Base-by-base conservation (phyloP, 1,284 basidiomycete genomes). In the Amylostereum areolatum region DNA sequence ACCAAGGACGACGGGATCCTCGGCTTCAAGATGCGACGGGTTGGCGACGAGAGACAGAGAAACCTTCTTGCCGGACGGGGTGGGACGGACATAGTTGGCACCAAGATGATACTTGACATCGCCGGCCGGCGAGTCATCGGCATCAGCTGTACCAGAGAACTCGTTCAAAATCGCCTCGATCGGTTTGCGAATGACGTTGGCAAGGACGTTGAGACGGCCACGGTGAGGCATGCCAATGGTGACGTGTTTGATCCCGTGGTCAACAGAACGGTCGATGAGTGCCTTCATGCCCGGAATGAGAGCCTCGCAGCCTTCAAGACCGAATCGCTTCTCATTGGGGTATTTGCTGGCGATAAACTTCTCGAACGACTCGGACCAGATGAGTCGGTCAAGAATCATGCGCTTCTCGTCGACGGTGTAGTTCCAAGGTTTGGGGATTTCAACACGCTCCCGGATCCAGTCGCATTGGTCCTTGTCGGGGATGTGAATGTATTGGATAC, bases 21-120 rank as follows among this genome's bases (percentile, higher is more conserved):
- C 94, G 27, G 96, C 95, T 70, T 98, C 96, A 43, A 98, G 75
- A 73, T 99, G 97, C 27, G 96, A 98, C 5, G 97, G 97, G 70
- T 99, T 99, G 62, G 97, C 97, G 48, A 98, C 97, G 47, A 99
- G 84, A 5, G 97, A 98, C 27, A 99, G 81, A 0, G 95, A 86
- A 37, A 99, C 97, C 70, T 96, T 96, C 79, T 97, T 98, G 59
- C 97, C 97, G 28, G 89, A 93, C 9, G 97, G 97, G 4, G 97
- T 99, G 34, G 97, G 97, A 36, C 97, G 85, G 53, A 98, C 90
- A 64, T 99, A 99, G 75, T 99, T 99, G 62, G 97, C 97, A 60
- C 97, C 97, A 47, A 99, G 78, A 74, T 99, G 92, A 74, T 99
- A 99, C 71, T 99, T 99, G 70, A 99, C 97, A 67, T 99, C 97